Evolutionary conservation across 495 filamentous ascomycete genomes (phyloP).

Genomic region (Trichoderma reesei): DNA sequence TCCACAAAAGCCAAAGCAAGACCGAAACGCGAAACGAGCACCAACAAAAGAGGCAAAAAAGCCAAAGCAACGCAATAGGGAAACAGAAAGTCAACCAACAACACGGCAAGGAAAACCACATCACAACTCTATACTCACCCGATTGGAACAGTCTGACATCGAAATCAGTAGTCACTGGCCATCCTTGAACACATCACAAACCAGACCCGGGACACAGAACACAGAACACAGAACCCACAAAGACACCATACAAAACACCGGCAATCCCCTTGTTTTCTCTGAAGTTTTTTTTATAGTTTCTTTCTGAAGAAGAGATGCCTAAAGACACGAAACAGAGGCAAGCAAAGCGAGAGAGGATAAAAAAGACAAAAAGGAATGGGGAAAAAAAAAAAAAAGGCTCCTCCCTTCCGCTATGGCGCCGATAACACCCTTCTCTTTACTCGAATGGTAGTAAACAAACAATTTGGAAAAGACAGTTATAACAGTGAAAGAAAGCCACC

Average conservation of each 20-base stretch:
- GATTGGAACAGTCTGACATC: too few species aligned
- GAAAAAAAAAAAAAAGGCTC: neutral
- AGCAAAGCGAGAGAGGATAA: neutral
- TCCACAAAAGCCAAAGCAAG: too few species aligned
- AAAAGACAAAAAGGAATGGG: neutral
- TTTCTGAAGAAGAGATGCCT: neutral
- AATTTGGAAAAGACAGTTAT: neutral
- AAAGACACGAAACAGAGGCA: neutral
- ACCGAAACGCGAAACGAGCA: too few species aligned
- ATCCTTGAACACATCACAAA: too few species aligned
- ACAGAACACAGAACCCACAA: too few species aligned
- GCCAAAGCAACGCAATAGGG: too few species aligned
- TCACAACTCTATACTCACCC: too few species aligned
- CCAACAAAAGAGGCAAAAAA: too few species aligned
- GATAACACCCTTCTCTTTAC: neutral
- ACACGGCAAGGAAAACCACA: too few species aligned
- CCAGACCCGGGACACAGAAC: too few species aligned
- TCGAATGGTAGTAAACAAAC: neutral
- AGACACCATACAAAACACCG: neutral
- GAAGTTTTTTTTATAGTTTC: neutral
- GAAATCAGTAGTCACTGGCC: too few species aligned
- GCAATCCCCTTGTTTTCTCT: neutral
- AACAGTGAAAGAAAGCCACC: neutral
- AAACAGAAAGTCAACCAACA: too few species aligned
- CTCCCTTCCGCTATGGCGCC: neutral